These are phyloP conservation scores for Neurospora cerealis DNA, from an alignment of 495 filamentous ascomycete species.

Conservation along the genomic window DNA sequence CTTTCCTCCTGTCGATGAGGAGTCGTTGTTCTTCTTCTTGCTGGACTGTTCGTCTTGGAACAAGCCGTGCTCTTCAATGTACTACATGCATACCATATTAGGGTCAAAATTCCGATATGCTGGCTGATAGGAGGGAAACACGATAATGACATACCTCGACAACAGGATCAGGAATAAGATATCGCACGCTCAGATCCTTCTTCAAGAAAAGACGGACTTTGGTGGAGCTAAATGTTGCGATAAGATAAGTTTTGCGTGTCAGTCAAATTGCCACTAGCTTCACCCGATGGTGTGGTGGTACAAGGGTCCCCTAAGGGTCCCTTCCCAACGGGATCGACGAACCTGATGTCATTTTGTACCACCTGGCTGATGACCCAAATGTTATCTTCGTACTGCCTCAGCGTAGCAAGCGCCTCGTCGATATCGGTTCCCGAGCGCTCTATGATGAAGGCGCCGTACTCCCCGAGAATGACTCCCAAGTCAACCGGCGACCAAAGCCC, in stretches of 20 bases:
- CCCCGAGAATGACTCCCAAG: slow-evolving; percentile 76
- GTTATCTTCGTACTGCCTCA: slow-evolving; percentile 59
- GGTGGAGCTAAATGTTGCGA: slow-evolving; percentile 43
- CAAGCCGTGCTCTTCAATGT: slow-evolving; percentile 65
- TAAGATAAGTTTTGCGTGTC: neutral
- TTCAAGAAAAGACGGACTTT: slow-evolving; percentile 79
- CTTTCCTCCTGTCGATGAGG: slow-evolving; percentile 17
- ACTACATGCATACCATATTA: slow-evolving; percentile 51
- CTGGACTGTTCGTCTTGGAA: slow-evolving; percentile 53
- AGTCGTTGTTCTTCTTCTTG: slow-evolving; percentile 23
- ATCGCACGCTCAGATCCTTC: slow-evolving; percentile 66
- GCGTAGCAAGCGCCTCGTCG: slow-evolving; percentile 64
- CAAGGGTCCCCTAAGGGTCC: neutral
- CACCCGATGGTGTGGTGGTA: neutral
- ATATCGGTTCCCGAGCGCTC: slow-evolving; percentile 86
- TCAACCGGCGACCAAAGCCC: slow-evolving; percentile 75
- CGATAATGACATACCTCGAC: slow-evolving; percentile 14
- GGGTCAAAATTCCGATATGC: slow-evolving; percentile 29
- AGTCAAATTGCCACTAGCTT: neutral
- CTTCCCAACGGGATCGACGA: neutral
- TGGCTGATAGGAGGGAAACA: slow-evolving; percentile 5
- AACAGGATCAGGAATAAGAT: slow-evolving; percentile 18
- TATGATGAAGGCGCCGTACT: slow-evolving; percentile 81
- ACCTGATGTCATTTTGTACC: slow-evolving; percentile 76
- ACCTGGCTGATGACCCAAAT: slow-evolving; percentile 84